phyloP scores from a whole-genome alignment of 192 early-diverging fungal species.

The Coemansia sp. region DNA sequence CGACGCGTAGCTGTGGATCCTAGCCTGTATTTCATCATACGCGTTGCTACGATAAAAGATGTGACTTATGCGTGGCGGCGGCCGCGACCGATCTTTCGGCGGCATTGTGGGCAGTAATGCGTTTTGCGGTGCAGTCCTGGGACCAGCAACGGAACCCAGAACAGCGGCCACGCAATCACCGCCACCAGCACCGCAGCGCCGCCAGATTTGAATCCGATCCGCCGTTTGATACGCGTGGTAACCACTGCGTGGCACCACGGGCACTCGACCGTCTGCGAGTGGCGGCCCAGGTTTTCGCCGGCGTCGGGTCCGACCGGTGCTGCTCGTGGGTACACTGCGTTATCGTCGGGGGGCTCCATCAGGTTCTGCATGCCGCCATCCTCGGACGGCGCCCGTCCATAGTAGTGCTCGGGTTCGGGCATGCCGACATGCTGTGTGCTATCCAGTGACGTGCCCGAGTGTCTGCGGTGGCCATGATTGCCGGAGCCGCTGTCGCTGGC shows the following conservation, averaged over 20 bases:
- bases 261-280: conserved; percentile 39
- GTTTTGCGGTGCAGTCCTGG: conserved; percentile 43
- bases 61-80: conserved; percentile 8
- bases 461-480: background rate
- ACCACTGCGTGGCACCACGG: conserved; percentile 49
- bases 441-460: background rate
- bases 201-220: conserved; percentile 35
- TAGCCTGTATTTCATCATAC: background rate
- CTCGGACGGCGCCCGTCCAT: background rate
- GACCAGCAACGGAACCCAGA: conserved; percentile 47
- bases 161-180: conserved; percentile 42
- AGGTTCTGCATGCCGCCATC: conserved; percentile 23
- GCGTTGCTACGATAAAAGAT: background rate
- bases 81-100: conserved; percentile 42
- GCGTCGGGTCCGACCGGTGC: conserved; percentile 29
- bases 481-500: background rate
- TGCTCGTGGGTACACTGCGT: conserved; percentile 24
- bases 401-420: background rate
- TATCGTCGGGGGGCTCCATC: conserved; percentile 22
- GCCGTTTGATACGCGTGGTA: conserved; percentile 17
- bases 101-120: conserved; percentile 48
- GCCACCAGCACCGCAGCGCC: conserved; percentile 36
- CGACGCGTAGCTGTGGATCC: conserved; percentile 9
- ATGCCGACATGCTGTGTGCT: background rate
- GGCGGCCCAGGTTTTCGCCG: conserved; percentile 24